Base-by-base conservation (phyloP, 352 stramenopile genomes). In the Globisporangium spiculum region DNA sequence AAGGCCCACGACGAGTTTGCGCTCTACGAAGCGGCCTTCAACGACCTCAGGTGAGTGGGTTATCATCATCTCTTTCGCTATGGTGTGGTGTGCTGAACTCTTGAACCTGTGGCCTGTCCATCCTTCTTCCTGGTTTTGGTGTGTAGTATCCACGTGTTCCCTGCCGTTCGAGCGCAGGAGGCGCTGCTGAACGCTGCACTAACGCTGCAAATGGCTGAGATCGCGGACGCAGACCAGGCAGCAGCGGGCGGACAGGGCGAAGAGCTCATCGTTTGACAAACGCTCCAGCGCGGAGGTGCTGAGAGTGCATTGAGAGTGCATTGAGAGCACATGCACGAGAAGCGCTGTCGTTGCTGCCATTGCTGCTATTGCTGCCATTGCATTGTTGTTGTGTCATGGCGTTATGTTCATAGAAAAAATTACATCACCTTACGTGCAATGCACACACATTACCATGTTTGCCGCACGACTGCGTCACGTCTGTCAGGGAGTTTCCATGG, bases 1-100 rank as follows among this genome's bases (percentile, higher is more conserved):
- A 81, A 83, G 65, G 65, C 34, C 3, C 81, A 91, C 66, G 72
- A 82, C 27, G 81, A 92, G 18, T 91, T 87, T 32, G 34, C 66
- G 4, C 71, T 80, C 14, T 92, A 91, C 61, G 87, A 93, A 63
- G 77, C 87, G 1, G 85, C 87, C 1, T 95, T 95, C 55, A 92
- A 93, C 72, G 87, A 95, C 72, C 67, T 79, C 60, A 86, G 79
- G 79, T 86, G 32, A 9, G 65, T 3, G 30, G 36, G 20, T 7
- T 60, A 1, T 26, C 20, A 16, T 3, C 38, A 8, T 48, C 32
- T 38, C 32, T 60, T 24, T 38, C 20, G 38, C 41, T 56, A 24
- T 16, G 53, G 38, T 7, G 30, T 32, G 30, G 30, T 32, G 30
- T 36, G 16, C 27, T 24, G 26, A 26, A 24, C 22, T 34, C 4